Evolutionary conservation across 768 basidiomycete genomes (phyloP).

Genomic region (Calocera cornea): DNA sequence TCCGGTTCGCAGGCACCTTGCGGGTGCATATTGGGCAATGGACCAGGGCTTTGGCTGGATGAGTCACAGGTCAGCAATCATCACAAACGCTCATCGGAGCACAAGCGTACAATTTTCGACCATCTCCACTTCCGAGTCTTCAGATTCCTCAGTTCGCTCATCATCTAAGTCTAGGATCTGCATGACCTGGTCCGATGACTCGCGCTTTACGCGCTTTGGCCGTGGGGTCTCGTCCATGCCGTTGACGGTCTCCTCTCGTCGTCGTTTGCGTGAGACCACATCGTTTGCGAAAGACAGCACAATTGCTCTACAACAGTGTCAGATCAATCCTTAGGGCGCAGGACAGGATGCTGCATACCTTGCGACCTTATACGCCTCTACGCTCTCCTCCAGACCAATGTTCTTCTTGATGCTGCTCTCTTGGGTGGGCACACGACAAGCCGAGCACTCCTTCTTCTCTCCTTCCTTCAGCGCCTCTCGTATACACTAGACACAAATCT

Average conservation of each 20-base stretch:
- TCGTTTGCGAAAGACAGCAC: constrained; percentile 3
- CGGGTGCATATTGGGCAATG: constrained; percentile 50
- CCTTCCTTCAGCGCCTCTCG: constrained; percentile 35
- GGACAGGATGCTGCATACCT: constrained; percentile 33
- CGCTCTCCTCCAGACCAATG: constrained; percentile 52
- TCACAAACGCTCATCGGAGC: neutral
- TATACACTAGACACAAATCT: constrained; percentile 44
- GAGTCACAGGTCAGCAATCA: constrained; percentile 12
- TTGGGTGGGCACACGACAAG: constrained; percentile 43
- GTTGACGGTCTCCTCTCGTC: constrained; percentile 25
- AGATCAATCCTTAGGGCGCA: constrained; percentile 10
- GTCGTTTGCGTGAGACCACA: constrained; percentile 5
- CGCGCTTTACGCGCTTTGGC: neutral
- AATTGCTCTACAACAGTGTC: neutral
- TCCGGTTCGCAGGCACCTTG: constrained; percentile 32
- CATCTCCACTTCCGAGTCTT: constrained; percentile 12
- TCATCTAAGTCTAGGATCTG: neutral
- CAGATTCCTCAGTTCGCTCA: constrained; percentile 3
- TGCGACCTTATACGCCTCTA: constrained; percentile 55
- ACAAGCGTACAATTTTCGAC: constrained; percentile 18
- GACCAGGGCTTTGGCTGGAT: constrained; percentile 21
- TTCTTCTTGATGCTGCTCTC: constrained; percentile 58
- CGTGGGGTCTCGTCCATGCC: constrained; percentile 9
- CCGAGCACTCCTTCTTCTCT: constrained; percentile 55
- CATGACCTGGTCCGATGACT: constrained; percentile 3